phyloP scores from a whole-genome alignment of 176 grass and related monocot genomes.

The Avena atlantica region DNA sequence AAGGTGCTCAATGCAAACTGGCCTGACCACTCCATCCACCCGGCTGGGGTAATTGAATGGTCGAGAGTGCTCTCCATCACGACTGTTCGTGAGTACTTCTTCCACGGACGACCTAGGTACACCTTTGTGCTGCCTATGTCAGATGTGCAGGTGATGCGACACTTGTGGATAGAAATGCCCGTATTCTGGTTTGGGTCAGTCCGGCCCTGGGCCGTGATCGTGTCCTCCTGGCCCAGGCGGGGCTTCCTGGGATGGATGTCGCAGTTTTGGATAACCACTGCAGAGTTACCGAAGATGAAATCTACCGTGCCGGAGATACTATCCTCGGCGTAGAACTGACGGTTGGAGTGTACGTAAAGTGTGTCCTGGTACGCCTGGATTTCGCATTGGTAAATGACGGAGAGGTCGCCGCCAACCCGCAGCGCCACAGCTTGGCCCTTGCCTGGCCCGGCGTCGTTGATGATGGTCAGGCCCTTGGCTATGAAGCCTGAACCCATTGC shows the following conservation, averaged over 20 bases:
- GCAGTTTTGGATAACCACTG: slow-evolving; percentile 65
- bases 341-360: slow-evolving; percentile 73
- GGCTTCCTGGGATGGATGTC: slow-evolving; percentile 56
- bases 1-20: slow-evolving; percentile 54
- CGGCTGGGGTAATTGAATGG: slow-evolving; percentile 39
- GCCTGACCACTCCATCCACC: slow-evolving; percentile 69
- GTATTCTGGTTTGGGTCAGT: slow-evolving; percentile 78
- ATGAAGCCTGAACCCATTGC: slow-evolving; percentile 75
- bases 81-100: slow-evolving; percentile 55
- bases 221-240: slow-evolving; percentile 30
- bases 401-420: slow-evolving; percentile 63
- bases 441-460: slow-evolving; percentile 63
- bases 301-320: slow-evolving; percentile 77
- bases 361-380: slow-evolving; percentile 83
- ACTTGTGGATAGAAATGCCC: slow-evolving; percentile 73
- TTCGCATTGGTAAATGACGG: slow-evolving; percentile 69
- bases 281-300: slow-evolving; percentile 86
- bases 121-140: slow-evolving; percentile 55
- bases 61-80: slow-evolving; percentile 63
- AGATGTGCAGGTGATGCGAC: slow-evolving; percentile 44
- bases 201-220: slow-evolving; percentile 77
- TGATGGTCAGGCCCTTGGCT: slow-evolving; percentile 68
- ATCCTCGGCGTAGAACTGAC: slow-evolving; percentile 60
- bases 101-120: slow-evolving; percentile 84
- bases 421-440: slow-evolving; percentile 79